These are phyloP conservation scores for Neurospora crassa DNA, from an alignment of 2,329 filamentous ascomycete species.

Conservation along the genomic window DNA sequence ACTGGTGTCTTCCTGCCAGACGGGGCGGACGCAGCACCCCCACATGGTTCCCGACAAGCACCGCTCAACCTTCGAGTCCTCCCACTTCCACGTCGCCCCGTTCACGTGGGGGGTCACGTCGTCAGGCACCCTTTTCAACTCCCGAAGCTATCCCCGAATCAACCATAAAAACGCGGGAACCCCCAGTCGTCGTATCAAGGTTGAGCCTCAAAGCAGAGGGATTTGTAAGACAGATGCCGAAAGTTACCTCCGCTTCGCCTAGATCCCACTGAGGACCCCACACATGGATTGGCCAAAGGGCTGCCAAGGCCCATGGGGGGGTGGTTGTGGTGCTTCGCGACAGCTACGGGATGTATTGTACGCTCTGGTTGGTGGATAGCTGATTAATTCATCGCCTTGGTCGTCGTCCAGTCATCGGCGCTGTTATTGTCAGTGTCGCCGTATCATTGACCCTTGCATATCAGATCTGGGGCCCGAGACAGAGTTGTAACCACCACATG, in stretches of 20 bases:
- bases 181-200: not conserved
- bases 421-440: not conserved
- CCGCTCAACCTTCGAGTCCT: not conserved
- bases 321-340: not conserved
- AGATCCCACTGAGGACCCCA: conserved; percentile 13
- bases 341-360: not conserved
- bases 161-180: not conserved
- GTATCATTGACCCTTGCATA: not conserved
- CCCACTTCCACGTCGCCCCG: not conserved
- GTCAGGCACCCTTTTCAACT: not conserved
- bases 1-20: not conserved
- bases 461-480: not conserved
- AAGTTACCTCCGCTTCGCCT: conserved; percentile 12
- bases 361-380: not conserved
- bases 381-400: not conserved
- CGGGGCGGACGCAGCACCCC: not conserved
- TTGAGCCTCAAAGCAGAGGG: not conserved
- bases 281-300: not conserved
- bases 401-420: not conserved
- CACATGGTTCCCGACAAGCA: not conserved
- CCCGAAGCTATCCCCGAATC: not conserved
- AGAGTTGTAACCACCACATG: not conserved
- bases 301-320: not conserved
- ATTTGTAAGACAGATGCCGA: conserved; percentile 13
- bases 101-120: not conserved